Evolutionary conservation across 352 stramenopile genomes (phyloP).

Genomic region (Plasmopara muralis): DNA sequence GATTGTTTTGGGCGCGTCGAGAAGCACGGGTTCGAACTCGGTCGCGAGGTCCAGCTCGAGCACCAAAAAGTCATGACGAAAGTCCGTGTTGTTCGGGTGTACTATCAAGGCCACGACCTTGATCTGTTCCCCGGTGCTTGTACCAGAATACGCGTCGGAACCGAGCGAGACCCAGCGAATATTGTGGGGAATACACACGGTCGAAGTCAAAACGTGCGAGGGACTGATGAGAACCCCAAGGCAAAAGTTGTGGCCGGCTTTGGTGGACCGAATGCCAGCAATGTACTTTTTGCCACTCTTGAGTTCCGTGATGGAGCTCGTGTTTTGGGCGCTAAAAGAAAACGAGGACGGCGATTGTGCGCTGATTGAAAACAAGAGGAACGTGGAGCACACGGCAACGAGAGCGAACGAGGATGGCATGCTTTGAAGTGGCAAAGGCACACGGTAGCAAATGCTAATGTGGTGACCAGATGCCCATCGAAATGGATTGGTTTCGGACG

Average conservation of each 20-base stretch:
- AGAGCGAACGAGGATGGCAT: too few relatives aligned
- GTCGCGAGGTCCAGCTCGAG: slow-evolving; percentile 34
- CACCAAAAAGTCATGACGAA: slow-evolving; percentile 47
- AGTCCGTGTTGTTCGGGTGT: slow-evolving; percentile 34
- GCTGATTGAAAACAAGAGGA: background rate
- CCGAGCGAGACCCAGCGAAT: slow-evolving; percentile 48
- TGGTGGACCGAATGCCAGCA: slow-evolving; percentile 23
- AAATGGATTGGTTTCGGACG: too few relatives aligned
- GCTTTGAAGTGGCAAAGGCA: too few relatives aligned
- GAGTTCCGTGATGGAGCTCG: slow-evolving; percentile 17
- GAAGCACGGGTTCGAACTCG: slow-evolving; percentile 25
- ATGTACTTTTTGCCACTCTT: slow-evolving; percentile 35
- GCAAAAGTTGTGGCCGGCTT: slow-evolving; percentile 26
- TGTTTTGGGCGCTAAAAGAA: slow-evolving; percentile 5
- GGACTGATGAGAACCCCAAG: slow-evolving; percentile 38
- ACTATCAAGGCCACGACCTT: slow-evolving; percentile 29
- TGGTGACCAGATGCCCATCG: too few relatives aligned
- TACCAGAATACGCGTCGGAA: slow-evolving; percentile 35
- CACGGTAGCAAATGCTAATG: too few relatives aligned
- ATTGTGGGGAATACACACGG: slow-evolving; percentile 36
- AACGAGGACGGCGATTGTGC: slow-evolving; percentile 10
- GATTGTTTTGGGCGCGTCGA: slow-evolving; percentile 29
- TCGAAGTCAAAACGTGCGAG: slow-evolving; percentile 28
- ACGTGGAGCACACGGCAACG: too few relatives aligned
- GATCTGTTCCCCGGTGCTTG: slow-evolving; percentile 38